Evolutionary conservation across 2,329 filamentous ascomycete genomes (phyloP).

Genomic region (Fusarium sp.): DNA sequence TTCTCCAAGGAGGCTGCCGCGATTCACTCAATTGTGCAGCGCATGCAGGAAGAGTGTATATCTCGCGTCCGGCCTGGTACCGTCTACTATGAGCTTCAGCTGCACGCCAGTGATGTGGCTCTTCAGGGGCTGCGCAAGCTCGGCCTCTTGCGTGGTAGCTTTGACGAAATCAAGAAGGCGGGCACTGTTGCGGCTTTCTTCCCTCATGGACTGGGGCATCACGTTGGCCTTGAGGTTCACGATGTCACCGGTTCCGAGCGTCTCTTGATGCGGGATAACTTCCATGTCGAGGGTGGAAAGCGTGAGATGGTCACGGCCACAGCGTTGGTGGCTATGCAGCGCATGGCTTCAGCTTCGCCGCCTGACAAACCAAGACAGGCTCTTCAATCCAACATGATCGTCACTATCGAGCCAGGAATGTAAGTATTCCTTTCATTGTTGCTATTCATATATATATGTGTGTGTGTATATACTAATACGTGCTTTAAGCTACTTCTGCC

Average conservation of each 20-base stretch:
- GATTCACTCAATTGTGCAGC: conserved; percentile 81
- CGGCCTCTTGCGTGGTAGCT: conserved; percentile 76
- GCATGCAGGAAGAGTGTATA: conserved; percentile 84
- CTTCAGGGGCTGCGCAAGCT: conserved; percentile 75
- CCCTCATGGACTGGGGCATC: conserved; percentile 73
- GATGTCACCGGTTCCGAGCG: conserved; percentile 62
- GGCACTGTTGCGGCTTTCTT: conserved; percentile 72
- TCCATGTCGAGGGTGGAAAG: conserved; percentile 53
- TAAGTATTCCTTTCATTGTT: conserved; percentile 49
- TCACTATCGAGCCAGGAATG: conserved; percentile 84
- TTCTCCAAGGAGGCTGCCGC: conserved; percentile 76
- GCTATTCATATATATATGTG: too few relatives aligned
- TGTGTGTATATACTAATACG: not conserved
- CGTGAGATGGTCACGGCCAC: conserved; percentile 55
- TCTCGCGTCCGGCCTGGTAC: conserved; percentile 74
- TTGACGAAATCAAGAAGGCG: conserved; percentile 62
- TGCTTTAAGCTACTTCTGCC: conserved; percentile 73
- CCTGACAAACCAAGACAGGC: conserved; percentile 52
- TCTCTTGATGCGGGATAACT: conserved; percentile 47
- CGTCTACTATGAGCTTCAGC: conserved; percentile 77
- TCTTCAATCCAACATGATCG: conserved; percentile 72
- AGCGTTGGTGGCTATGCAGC: conserved; percentile 48
- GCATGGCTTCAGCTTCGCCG: conserved; percentile 40
- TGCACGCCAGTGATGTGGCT: conserved; percentile 77
- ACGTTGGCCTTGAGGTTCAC: conserved; percentile 73